Evolutionary conservation across 2,329 filamentous ascomycete species (phyloP).

Genomic region (Parascedosporium putredinis): DNA sequence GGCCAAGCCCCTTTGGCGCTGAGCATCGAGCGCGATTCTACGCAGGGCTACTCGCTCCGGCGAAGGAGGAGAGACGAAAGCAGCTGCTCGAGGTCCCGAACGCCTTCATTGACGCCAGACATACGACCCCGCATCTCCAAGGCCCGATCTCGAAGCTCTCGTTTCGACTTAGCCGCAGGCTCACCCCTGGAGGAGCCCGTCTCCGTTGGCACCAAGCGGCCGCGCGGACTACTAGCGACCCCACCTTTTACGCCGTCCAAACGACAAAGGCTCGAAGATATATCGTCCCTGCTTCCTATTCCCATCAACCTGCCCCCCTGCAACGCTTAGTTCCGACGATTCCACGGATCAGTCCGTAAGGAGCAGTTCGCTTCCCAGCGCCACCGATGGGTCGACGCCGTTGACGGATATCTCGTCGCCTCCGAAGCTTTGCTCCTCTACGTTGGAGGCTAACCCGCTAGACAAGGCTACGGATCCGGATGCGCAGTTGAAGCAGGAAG

Average conservation of each 20-base stretch:
- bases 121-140: conserved; percentile 41
- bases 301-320: conserved; percentile 17
- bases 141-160: conserved; percentile 22
- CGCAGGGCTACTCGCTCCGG: conserved; percentile 46
- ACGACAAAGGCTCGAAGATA: conserved; percentile 25
- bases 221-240: conserved; percentile 34
- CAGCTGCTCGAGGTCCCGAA: conserved; percentile 39
- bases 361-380: background rate
- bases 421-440: conserved; percentile 16
- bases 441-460: background rate
- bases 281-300: conserved; percentile 11
- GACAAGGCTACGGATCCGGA: background rate
- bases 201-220: conserved; percentile 25
- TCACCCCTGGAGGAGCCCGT: conserved; percentile 22
- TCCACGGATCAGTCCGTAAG: background rate
- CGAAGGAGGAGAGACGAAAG: conserved; percentile 40
- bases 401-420: conserved; percentile 40
- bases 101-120: conserved; percentile 46
- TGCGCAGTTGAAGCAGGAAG: background rate
- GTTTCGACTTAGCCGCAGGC: conserved; percentile 22
- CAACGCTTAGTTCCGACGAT: background rate
- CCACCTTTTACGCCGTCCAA: conserved; percentile 47
- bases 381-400: conserved; percentile 16
- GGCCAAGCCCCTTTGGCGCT: conserved; percentile 33
- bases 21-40: conserved; percentile 42